Evolutionary conservation across 2,329 filamentous ascomycete genomes (phyloP), one percentile per base, ranked within the genome.

Genomic region (Cytospora mali): DNA sequence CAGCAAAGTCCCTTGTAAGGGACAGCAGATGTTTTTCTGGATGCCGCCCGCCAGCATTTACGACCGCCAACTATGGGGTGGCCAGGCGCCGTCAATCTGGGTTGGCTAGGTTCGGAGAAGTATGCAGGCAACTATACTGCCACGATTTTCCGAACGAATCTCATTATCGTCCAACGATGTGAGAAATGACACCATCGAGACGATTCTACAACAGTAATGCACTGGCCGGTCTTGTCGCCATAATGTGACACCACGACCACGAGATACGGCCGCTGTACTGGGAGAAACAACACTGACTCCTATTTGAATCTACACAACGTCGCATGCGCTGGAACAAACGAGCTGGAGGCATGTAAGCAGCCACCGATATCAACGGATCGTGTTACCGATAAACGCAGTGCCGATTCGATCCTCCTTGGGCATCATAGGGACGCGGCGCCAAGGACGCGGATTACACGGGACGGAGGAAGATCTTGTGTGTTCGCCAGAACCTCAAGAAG

Each of bases 1-100:
- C 61, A 55, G 53, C 31, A 65, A 63, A 35, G 53, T 65, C n/a
- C 64, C 64, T 18, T 65, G 64, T 21, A 33, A 60, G 27, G 64
- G 61, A 39, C 61, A 65, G 31, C 62, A 64, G 51, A 62, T 64
- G 55, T 59, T 58, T 39, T 65, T 65, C 53, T 65, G 64, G 55
- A 50, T 57, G 58, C 58, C 58, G 11, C 58, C 58, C 35, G 35
- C 58, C 27, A 60, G n/a, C 50, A 48, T 42, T 0, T 60, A 60
- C 58, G 58, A 60, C 27, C 58, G 58, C 10, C 58, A 60, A n/a
- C 25, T 48, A 10, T 60, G 58, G 58, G 50, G 58, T 39, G 57
- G 33, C 13, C 42, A 39, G 35, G 58, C 58, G 5, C 58, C 58
- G 4, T 60, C 58, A 25, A 31, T 60, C n/a, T 60, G 58, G 58